A percentile compares a stretch with the other conserved stretches of the same genome.
These are phyloP conservation scores for Scheffersomyces ergatensis DNA, from an alignment of 805 yeast genomes.

Conservation along the genomic window DNA sequence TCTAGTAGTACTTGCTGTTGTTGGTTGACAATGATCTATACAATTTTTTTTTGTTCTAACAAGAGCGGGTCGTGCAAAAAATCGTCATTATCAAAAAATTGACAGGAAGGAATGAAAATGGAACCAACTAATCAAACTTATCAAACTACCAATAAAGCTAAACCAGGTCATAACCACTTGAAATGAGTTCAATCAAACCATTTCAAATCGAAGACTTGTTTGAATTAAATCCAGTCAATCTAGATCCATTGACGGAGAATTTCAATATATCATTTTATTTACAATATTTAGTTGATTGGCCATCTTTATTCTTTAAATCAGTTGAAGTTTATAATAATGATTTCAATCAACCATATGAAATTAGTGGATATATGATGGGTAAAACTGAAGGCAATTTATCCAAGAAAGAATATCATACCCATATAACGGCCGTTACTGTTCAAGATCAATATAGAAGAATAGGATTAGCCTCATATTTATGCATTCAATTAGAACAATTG, in stretches of 20 bases:
- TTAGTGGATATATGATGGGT: constrained; percentile 88
- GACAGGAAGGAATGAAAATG: too few relatives aligned
- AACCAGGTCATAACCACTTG: too few relatives aligned
- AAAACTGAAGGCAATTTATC: constrained; percentile 78
- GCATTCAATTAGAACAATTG: constrained; percentile 67
- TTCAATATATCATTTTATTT: constrained; percentile 81
- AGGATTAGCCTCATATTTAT: constrained; percentile 79
- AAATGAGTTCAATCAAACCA: constrained; percentile 86
- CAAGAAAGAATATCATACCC: constrained; percentile 89
- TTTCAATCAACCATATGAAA: constrained; percentile 16
- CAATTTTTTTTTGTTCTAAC: neutral
- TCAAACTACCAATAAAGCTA: neutral
- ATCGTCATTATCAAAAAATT: too few relatives aligned
- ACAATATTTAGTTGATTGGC: constrained; percentile 84
- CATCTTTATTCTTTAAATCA: constrained; percentile 81
- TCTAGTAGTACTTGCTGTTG: too few relatives aligned
- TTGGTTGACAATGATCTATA: too few relatives aligned
- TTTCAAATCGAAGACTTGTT: constrained; percentile 85
- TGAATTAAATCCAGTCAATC: constrained; percentile 67
- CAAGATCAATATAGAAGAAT: constrained; percentile 78
- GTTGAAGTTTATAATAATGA: constrained; percentile 31
- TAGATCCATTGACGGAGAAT: constrained; percentile 91
- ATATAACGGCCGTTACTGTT: constrained; percentile 93
- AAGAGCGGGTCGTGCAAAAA: neutral
- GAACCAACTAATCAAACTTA: neutral